Conservation (phyloP, 129 eudicot species). For the Rutidosis leptorrhynchoides region DNA sequence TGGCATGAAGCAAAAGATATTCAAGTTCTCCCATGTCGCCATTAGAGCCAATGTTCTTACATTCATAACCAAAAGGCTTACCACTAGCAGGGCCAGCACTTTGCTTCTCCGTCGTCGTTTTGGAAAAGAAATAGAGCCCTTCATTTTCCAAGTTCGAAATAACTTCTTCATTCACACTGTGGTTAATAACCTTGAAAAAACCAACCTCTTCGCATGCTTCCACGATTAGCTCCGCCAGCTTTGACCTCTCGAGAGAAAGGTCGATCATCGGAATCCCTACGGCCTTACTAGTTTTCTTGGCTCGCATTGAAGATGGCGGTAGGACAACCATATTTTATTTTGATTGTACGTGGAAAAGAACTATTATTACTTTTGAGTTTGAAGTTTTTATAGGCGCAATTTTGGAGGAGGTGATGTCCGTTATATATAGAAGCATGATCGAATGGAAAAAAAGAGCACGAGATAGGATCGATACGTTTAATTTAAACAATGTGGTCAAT, state of each 20-base stretch:
- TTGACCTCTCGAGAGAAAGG: constrained; percentile 30
- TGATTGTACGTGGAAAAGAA: no score
- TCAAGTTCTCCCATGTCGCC: constrained; percentile 83
- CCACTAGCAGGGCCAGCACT: constrained; percentile 55
- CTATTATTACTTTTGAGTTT: no score
- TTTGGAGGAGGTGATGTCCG: no score
- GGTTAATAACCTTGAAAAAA: constrained; percentile 77
- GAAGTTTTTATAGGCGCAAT: no score
- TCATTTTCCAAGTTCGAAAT: constrained; percentile 51
- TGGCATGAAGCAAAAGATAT: constrained; percentile 59
- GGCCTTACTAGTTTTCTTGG: no score
- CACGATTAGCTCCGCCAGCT: constrained; percentile 44
- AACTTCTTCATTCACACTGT: constrained; percentile 52
- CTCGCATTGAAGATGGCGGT: no score
- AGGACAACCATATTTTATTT: no score
- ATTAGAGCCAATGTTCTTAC: constrained; percentile 64
- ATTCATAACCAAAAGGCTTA: constrained; percentile 68
- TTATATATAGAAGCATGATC: no score
- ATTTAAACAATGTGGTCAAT: no score
- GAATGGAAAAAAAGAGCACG: no score
- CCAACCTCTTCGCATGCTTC: constrained; percentile 73
- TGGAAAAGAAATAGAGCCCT: constrained; percentile 45
- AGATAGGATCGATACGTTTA: no score
- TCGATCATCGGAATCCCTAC: constrained; percentile 50
- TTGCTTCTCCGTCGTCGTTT: constrained; percentile 48